phyloP scores from a whole-genome alignment of 176 grass and related monocot species.

The Areca catechu region DNA sequence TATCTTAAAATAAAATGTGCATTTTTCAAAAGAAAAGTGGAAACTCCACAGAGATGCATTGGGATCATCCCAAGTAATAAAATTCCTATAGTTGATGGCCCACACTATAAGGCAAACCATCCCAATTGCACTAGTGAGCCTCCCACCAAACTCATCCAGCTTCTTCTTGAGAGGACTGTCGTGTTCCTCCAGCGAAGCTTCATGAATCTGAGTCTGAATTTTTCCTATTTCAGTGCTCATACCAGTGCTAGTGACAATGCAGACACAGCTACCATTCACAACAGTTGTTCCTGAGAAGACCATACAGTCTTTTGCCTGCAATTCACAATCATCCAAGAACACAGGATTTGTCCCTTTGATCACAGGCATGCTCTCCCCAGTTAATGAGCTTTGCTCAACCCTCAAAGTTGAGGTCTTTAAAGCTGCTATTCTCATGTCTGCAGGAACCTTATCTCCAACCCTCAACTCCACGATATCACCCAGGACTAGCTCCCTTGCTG shows the following conservation, averaged over 20 bases:
- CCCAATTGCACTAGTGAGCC: constrained; percentile 79
- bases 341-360: constrained; percentile 65
- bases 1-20: constrained; percentile 99
- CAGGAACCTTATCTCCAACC: constrained; percentile 88
- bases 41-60: constrained; percentile 65
- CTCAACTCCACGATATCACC: constrained; percentile 90
- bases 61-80: constrained; percentile 79
- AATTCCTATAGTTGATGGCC: constrained; percentile 88
- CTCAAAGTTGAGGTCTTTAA: constrained; percentile 83
- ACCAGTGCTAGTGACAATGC: constrained; percentile 58
- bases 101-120: constrained; percentile 80
- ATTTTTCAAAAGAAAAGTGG: constrained; percentile 96
- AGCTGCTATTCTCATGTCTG: constrained; percentile 76
- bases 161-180: constrained; percentile 92
- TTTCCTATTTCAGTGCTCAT: constrained; percentile 96
- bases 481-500: constrained; percentile 59
- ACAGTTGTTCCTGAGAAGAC: constrained; percentile 93
- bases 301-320: constrained; percentile 97
- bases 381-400: constrained; percentile 89
- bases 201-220: constrained; percentile 94
- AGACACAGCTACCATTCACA: constrained; percentile 87
- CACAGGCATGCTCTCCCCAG: constrained; percentile 77
- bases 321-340: constrained; percentile 54
- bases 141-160: constrained; percentile 89
- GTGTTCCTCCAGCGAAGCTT: constrained; percentile 82